Evolutionary conservation across 331 rosid genomes (phyloP).

Genomic region (Ulmus americana): DNA sequence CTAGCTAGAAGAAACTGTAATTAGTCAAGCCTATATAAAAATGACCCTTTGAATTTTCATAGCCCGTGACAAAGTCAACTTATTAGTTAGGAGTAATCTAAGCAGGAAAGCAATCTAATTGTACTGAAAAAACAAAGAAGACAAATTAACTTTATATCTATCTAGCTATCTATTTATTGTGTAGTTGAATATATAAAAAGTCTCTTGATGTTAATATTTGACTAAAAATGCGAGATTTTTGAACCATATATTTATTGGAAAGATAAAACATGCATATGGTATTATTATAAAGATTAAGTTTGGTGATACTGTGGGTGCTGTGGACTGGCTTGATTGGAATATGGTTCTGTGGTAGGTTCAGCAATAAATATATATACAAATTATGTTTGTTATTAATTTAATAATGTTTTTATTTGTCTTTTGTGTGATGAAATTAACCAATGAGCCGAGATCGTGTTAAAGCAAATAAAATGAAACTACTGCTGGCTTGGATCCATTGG

Average conservation of each 20-base stretch:
- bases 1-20: not conserved
- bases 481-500: not conserved
- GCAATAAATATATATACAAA: not conserved
- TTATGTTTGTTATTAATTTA: not conserved
- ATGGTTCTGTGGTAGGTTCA: not conserved
- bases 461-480: not conserved
- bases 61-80: conserved; percentile 17
- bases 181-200: no score
- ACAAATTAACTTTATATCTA: no score
- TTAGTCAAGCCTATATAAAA: not conserved
- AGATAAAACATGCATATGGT: no score
- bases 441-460: not conserved
- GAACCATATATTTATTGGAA: no score
- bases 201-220: no score
- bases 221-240: no score
- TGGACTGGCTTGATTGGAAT: conserved; percentile 2
- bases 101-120: not conserved
- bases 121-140: not conserved
- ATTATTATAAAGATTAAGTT: no score
- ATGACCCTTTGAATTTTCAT: not conserved
- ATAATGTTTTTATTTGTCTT: not conserved
- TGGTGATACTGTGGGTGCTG: not conserved
- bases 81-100: not conserved
- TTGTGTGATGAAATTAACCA: not conserved
- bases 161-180: no score